phyloP scores from a whole-genome alignment of 768 basidiomycete species.

The Phallus indusiatus region DNA sequence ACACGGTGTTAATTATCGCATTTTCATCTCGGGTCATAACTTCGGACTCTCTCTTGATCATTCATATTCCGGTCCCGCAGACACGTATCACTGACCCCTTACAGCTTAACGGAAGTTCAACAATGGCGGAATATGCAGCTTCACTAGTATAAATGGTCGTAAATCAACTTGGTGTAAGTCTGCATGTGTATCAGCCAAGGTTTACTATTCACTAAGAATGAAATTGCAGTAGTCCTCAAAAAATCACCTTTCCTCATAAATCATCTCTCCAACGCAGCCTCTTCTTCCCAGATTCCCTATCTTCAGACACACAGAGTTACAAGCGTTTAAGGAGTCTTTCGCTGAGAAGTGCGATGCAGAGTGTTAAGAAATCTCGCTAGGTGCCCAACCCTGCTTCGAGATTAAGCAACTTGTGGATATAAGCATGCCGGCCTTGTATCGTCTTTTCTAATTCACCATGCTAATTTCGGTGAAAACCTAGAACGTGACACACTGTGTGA shows the following conservation, averaged over 20 bases:
- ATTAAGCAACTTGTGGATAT: conserved; percentile 50
- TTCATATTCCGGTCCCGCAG: conserved; percentile 29
- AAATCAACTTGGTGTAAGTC: conserved; percentile 63
- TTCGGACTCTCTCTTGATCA: conserved; percentile 12
- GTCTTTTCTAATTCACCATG: too few species aligned
- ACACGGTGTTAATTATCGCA: conserved; percentile 54
- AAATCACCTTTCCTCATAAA: conserved; percentile 39
- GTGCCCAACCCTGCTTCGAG: conserved; percentile 25
- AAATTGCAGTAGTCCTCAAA: conserved; percentile 67
- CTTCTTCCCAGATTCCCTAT: conserved; percentile 55
- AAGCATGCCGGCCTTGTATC: conserved; percentile 36
- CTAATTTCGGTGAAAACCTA: too few species aligned
- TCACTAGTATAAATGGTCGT: conserved; percentile 58
- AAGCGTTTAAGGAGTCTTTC: conserved; percentile 33
- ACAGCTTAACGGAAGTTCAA: too few species aligned
- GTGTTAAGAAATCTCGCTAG: conserved; percentile 24
- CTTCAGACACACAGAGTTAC: conserved; percentile 24
- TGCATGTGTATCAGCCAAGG: background rate
- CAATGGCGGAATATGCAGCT: conserved; percentile 41
- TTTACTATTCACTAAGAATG: background rate
- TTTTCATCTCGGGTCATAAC: conserved; percentile 58
- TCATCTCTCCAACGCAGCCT: conserved; percentile 39
- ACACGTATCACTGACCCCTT: conserved; percentile 5
- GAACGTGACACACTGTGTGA: too few species aligned
- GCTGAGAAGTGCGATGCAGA: conserved; percentile 43